Base-by-base conservation (phyloP, 176 grass and related monocot species). In the Zizania latifolia region DNA sequence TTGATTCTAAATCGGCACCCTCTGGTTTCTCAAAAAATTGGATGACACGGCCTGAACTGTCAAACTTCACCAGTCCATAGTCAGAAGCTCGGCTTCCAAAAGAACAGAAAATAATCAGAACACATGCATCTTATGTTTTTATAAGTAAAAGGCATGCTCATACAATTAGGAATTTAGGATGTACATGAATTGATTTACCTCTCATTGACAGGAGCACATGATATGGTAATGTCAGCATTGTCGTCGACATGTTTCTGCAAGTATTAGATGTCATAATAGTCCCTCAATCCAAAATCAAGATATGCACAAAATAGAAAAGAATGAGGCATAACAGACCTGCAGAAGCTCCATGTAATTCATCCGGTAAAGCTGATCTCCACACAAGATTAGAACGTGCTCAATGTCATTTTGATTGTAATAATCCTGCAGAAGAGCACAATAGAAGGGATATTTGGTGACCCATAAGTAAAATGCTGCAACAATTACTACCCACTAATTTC, bases 271-370 rank as follows among this genome's bases (percentile, higher is more conserved):
- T n/a, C 34, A 75, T 48, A 19, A 31, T 66, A 68, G 46, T 72
- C 23, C 8, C 31, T 48, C 23, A 70, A 14, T 83, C 24, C 19
- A 48, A 76, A 83, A 60, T 61, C 4, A 83, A 12, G 22, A 60
- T 28, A 68, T 50, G 5, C 6, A 57, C 2, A 0, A 69, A 11
- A 44, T 5, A 14, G n/a, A 38, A 15, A 46, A 37, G 64, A 74
- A 78, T 2, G 24, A 8, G 46, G 17, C 23, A 37, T 17, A 19
- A 30, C 48, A 55, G 81, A 76, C 92, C 88, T 92, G 83, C 10
- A 92, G 75, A 72, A 96, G 77, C 13, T 92, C 82, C 86, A 92
- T 92, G 73, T 87, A 96, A 55, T 96, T 82, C 92, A 96, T 96
- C 1, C 64, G 81, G 37, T 96, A 89, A 14, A 96, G 56, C 17